Conservation (phyloP, 1,284 basidiomycete species). For the Leccinum subrobustum region DNA sequence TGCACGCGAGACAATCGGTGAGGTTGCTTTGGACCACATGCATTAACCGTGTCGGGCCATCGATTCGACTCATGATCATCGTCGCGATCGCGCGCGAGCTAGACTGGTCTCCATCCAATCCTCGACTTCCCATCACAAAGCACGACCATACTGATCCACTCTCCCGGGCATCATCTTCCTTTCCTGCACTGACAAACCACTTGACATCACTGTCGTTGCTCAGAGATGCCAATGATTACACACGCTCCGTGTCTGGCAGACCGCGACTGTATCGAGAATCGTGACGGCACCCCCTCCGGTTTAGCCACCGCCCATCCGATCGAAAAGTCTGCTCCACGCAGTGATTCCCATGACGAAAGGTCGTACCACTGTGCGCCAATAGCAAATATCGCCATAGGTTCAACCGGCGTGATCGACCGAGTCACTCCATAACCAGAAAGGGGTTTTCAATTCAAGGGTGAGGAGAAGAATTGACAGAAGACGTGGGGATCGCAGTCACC, state of each 20-base stretch:
- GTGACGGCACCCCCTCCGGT: neutral
- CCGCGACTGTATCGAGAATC: neutral
- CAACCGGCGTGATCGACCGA: neutral
- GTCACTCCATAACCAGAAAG: neutral
- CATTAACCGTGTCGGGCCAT: neutral
- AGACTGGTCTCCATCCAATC: neutral
- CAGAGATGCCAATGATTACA: neutral
- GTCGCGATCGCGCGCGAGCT: neutral
- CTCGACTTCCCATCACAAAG: neutral
- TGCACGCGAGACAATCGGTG: neutral
- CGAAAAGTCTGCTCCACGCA: neutral
- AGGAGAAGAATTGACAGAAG: neutral
- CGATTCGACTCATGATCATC: neutral
- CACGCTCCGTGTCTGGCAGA: neutral
- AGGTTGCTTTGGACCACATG: neutral
- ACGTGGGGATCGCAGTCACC: neutral
- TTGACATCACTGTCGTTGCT: neutral
- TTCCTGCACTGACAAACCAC: slow-evolving; percentile 3
- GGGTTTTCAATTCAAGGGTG: slow-evolving; percentile 3
- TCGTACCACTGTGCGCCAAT: slow-evolving; percentile 5
- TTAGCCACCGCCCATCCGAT: neutral
- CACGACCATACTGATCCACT: neutral
- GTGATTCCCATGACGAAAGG: neutral
- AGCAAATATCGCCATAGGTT: slow-evolving; percentile 7
- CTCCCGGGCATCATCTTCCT: slow-evolving; percentile 2